Base-by-base conservation (phyloP, 2,329 filamentous ascomycete genomes). In the Hypoxylon sp. region DNA sequence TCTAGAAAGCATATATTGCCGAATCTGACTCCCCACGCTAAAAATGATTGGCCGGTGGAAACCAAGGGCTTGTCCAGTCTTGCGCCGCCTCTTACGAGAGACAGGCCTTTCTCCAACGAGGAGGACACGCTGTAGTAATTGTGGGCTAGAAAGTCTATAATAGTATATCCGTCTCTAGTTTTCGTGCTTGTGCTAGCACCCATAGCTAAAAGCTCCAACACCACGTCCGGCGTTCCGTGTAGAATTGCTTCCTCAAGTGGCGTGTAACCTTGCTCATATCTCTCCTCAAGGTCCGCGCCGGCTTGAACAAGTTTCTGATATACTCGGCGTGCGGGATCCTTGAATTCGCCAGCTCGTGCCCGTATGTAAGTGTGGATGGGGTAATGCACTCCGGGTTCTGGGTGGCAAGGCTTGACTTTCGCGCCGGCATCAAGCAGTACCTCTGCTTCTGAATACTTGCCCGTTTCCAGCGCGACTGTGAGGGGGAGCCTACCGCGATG, bases 381-480 rank as follows among this genome's bases (percentile, higher is more conserved):
- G 31, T 17, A 30, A 1, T 20, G 42, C 14, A n/a, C 10, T 11
- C 35, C 30, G 20, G 33, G 44, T 5, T 20, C 3, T 48, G 59
- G 59, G 0, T 46, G 10, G n/a, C 37, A n/a, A 7, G 33, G 35
- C 20, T 48, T 46, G 35, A 62, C 1, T 11, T 54, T 58, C 8
- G 64, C 44, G 5, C 64, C 58, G 7, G 64, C 64, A 33, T 33
- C 14, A 7, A 66, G 46, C n/a, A 66, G 14, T 14, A 35, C 4
- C 1, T 13, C 2, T 33, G 46, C 58, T 31, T 58, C 30, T 27
- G 3, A 6, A 6, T 48, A 58, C 1, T 46, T 44, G 1, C 10
- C 6, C 3, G 0, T 1, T 5, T 10, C 6, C 3, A 66, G 5
- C 11, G 64, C 53, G 14, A 13, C 4, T 48, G 27, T 50, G 14